Evolutionary conservation across 2,329 filamentous ascomycete genomes (phyloP).

Genomic region (Colletotrichum higginsianum): DNA sequence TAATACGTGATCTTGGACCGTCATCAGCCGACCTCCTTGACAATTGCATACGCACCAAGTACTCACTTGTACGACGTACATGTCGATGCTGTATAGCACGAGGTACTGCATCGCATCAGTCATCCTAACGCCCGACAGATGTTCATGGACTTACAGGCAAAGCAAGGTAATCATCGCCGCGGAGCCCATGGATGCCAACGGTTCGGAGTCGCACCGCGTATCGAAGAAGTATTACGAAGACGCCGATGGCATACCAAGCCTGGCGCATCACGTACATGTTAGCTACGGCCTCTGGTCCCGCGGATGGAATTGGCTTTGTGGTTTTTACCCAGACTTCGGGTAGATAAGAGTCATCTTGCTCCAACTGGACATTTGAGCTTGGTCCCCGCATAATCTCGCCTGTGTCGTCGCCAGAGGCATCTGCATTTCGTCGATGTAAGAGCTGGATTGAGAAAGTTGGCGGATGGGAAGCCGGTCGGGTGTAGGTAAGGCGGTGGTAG

Average conservation of each 20-base stretch:
- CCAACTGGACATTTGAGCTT: constrained; percentile 36
- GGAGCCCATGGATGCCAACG: constrained; percentile 42
- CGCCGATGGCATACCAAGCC: constrained; percentile 42
- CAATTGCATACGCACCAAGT: too few species aligned
- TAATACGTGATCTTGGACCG: constrained; percentile 44
- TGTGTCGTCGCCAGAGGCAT: background rate
- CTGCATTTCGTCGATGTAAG: constrained; percentile 24
- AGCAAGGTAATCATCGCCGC: constrained; percentile 44
- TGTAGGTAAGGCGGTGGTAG: background rate
- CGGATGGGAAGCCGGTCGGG: background rate
- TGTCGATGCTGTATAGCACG: constrained; percentile 45
- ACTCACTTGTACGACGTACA: constrained; percentile 14
- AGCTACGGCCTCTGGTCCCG: background rate
- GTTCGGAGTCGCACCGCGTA: constrained; percentile 43
- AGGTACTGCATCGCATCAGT: constrained; percentile 42
- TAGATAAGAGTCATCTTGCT: constrained; percentile 40
- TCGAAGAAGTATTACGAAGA: constrained; percentile 42
- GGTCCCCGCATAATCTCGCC: constrained; percentile 32
- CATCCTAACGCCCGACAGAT: accelerated
- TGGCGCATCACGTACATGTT: background rate
- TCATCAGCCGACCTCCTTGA: background rate
- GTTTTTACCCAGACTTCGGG: constrained; percentile 43
- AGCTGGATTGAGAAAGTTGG: background rate
- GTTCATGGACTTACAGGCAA: constrained; percentile 33
- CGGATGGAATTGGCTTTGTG: too few species aligned